Conservation (phyloP, 1,139 yeast genomes). For the Debaryomycetaceae sp. region DNA sequence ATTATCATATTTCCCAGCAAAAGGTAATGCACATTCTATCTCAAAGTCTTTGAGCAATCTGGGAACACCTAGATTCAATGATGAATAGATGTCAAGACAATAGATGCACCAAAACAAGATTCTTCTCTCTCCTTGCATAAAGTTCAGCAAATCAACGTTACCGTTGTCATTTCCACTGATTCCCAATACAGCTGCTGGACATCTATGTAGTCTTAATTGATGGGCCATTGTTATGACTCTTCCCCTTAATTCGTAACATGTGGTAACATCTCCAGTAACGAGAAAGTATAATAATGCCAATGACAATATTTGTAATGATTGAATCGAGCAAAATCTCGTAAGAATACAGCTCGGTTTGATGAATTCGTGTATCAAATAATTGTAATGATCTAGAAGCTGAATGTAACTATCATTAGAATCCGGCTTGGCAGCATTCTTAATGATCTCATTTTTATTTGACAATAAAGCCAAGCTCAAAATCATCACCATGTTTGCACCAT, state of each 20-base stretch:
- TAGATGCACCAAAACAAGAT: constrained; percentile 83
- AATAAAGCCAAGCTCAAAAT: constrained; percentile 59
- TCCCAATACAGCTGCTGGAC: constrained; percentile 78
- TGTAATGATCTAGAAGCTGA: constrained; percentile 40
- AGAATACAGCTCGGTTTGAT: constrained; percentile 50
- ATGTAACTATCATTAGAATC: constrained; percentile 16
- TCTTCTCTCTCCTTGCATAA: constrained; percentile 78
- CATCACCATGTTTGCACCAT: constrained; percentile 58
- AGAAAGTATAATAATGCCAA: constrained; percentile 70
- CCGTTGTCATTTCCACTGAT: constrained; percentile 46
- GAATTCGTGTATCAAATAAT: constrained; percentile 49
- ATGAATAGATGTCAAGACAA: constrained; percentile 70
- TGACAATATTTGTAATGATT: constrained; percentile 66
- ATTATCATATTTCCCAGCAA: constrained; percentile 53
- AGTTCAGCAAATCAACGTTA: constrained; percentile 45
- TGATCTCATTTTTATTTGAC: constrained; percentile 26
- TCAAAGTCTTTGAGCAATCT: constrained; percentile 74
- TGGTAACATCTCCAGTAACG: constrained; percentile 68
- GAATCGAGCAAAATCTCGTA: constrained; percentile 58
- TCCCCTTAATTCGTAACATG: constrained; percentile 74
- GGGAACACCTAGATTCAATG: constrained; percentile 79
- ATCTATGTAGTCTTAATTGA: constrained; percentile 78
- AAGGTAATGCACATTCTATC: constrained; percentile 82
- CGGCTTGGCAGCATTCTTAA: neutral
- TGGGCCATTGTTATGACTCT: constrained; percentile 80